These are phyloP conservation scores for Suillus sp. DNA, from an alignment of 768 basidiomycete species.

Conservation along the genomic window DNA sequence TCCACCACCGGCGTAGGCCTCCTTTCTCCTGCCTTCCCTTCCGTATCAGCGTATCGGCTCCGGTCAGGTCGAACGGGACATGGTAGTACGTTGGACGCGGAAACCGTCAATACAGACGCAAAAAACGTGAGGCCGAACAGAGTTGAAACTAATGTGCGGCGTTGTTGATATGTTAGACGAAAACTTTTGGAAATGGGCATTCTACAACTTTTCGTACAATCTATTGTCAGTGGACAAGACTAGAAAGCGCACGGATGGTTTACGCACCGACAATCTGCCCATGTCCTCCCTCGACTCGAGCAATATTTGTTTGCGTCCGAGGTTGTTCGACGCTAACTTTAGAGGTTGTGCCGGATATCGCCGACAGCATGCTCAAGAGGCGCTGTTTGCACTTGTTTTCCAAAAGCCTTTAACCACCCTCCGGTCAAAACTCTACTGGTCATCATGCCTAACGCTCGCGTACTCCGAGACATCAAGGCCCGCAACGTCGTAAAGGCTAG, in stretches of 20 bases:
- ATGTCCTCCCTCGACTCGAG: conserved; percentile 25
- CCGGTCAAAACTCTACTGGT: conserved; percentile 12
- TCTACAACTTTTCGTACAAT: conserved; percentile 37
- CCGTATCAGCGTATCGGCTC: conserved; percentile 60
- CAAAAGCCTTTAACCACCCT: background rate
- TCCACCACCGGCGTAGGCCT: conserved; percentile 46
- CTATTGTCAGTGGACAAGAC: background rate
- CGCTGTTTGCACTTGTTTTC: conserved; percentile 30
- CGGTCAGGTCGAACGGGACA: conserved; percentile 72
- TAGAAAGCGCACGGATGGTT: no score
- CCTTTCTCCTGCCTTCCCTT: conserved; percentile 31
- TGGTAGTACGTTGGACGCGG: conserved; percentile 75
- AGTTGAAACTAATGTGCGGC: conserved; percentile 73
- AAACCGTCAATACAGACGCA: conserved; percentile 77
- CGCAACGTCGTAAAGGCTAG: conserved; percentile 68
- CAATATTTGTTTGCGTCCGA: background rate
- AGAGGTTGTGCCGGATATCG: conserved; percentile 8
- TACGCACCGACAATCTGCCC: conserved; percentile 28
- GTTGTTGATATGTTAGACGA: conserved; percentile 56
- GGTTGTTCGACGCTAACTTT: conserved; percentile 8
- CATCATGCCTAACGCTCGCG: conserved; percentile 46
- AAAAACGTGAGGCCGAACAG: conserved; percentile 82
- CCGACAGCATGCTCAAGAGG: conserved; percentile 5
- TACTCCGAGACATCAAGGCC: conserved; percentile 79
- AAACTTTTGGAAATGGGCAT: conserved; percentile 62